Evolutionary conservation across 768 basidiomycete species (phyloP), one percentile per base, ranked within the genome.

Genomic region (Hygrocybe coccinea): DNA sequence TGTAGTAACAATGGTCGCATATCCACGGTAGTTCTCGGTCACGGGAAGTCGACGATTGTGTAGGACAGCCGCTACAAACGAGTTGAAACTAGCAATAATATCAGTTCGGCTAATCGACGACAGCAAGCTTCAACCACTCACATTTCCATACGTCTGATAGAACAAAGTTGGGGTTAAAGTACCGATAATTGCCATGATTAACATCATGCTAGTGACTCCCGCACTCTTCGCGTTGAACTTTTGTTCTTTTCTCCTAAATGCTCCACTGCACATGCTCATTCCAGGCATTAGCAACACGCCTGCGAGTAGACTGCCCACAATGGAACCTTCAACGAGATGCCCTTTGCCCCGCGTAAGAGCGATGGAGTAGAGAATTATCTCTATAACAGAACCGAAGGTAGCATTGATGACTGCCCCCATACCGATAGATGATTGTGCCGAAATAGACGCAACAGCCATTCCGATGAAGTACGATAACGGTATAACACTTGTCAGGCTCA

Each of bases 401-500:
- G 97, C 97, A 68, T 99, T 99, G 77, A 99, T 98, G 63, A 98
- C 95, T 2, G 97, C 97, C 60, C 97, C 97, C 93, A 98, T 97
- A 5, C 97, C 97, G 58, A 99, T 99, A 1, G 90, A 93, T 0
- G 92, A 95, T 66, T 98, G 97, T 0, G 97, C 97, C n/a, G 89
- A 92, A 64, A 99, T 98, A 43, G 91, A 94, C 2, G 97, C 97
- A 57, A 99, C 97, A 7, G 97, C 97, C 97, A 97, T 97, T 15
- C 97, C 97, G 65, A 99, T 98, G 75, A 99, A 99, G 76, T 99
- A 99, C 7, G 91, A 94, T 17, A 99, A 79, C 0, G 97, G 97
- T 60, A 99, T 98, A 65, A 99, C 92, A 61, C 90, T 91, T 24
- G 89, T 81, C 44, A 99, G 76, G 60, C 87, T 81, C 63, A 95